phyloP scores from a whole-genome alignment of 345 rosid species.

The Camelina neglecta region DNA sequence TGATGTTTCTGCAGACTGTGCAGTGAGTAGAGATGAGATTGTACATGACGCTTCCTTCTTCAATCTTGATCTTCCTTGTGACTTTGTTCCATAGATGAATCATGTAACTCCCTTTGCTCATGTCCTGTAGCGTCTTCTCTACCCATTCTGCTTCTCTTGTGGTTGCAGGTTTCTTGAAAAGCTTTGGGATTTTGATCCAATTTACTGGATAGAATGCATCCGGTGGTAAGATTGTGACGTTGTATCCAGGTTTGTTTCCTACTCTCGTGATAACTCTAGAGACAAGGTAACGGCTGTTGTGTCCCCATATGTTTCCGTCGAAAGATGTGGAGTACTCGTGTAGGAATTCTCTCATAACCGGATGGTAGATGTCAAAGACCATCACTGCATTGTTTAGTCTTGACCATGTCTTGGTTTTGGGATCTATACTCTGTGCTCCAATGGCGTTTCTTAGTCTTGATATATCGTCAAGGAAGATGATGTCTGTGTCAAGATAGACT shows the following conservation, averaged over 20 bases:
- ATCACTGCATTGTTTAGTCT: slow-evolving; percentile 71
- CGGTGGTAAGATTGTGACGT: slow-evolving; percentile 54
- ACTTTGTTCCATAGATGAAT: slow-evolving; percentile 65
- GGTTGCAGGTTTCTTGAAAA: slow-evolving; percentile 60
- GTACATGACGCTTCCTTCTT: slow-evolving; percentile 56
- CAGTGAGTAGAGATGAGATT: slow-evolving; percentile 56
- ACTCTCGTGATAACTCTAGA: slow-evolving; percentile 63
- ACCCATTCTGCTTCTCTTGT: slow-evolving; percentile 51
- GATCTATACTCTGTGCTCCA: slow-evolving; percentile 69
- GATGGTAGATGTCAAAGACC: slow-evolving; percentile 68
- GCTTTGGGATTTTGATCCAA: slow-evolving; percentile 58
- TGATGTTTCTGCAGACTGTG: slow-evolving; percentile 47
- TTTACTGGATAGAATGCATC: slow-evolving; percentile 69
- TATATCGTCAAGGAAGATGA: slow-evolving; percentile 60
- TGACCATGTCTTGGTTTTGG: slow-evolving; percentile 56
- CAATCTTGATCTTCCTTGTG: slow-evolving; percentile 48
- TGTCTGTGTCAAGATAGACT: slow-evolving; percentile 63
- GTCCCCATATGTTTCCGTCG: slow-evolving; percentile 74
- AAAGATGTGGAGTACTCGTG: slow-evolving; percentile 69
- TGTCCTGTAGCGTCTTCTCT: slow-evolving; percentile 37
- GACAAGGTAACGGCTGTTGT: slow-evolving; percentile 74
- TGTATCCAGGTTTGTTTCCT: slow-evolving; percentile 45
- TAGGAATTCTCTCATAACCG: slow-evolving; percentile 60
- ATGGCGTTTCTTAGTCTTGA: slow-evolving; percentile 58
- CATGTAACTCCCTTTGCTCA: slow-evolving; percentile 46